Evolutionary conservation across 805 yeast genomes (phyloP).

Genomic region (Jamesozyma gamospora): DNA sequence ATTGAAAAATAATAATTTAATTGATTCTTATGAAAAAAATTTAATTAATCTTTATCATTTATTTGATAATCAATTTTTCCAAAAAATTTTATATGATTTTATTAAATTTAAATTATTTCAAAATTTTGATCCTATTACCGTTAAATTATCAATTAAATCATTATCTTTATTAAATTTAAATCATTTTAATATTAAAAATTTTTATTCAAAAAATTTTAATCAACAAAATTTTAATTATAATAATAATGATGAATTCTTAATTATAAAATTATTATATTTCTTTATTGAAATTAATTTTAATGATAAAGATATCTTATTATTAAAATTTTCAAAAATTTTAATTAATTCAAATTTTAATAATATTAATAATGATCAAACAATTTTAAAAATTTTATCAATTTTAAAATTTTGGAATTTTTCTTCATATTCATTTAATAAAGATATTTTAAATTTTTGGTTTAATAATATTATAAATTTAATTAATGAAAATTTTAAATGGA

Average conservation of each 20-base stretch:
- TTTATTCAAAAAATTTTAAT: neutral
- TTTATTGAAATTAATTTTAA: neutral
- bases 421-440: slow-evolving; percentile 1
- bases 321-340: neutral
- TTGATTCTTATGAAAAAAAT: slow-evolving; percentile 33
- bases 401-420: slow-evolving; percentile 12
- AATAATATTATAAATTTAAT: slow-evolving; percentile 17
- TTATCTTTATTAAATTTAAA: neutral
- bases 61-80: slow-evolving; percentile 11
- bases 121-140: slow-evolving; percentile 8
- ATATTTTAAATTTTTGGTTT: slow-evolving; percentile 6
- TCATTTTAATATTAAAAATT: no score
- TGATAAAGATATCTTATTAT: slow-evolving; percentile 1
- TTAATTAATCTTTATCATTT: slow-evolving; percentile 24
- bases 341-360: neutral
- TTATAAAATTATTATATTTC: neutral
- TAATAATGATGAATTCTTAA: neutral
- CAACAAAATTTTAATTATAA: neutral
- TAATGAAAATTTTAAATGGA: slow-evolving; percentile 6
- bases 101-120: slow-evolving; percentile 10
- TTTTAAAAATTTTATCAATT: slow-evolving; percentile 20
- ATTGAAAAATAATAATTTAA: slow-evolving; percentile 41
- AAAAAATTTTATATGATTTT: slow-evolving; percentile 20
- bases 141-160: slow-evolving; percentile 14
- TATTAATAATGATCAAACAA: neutral